Evolutionary conservation across 2,329 filamentous ascomycete genomes (phyloP).

Genomic region (Sporothrix dimorphospora): DNA sequence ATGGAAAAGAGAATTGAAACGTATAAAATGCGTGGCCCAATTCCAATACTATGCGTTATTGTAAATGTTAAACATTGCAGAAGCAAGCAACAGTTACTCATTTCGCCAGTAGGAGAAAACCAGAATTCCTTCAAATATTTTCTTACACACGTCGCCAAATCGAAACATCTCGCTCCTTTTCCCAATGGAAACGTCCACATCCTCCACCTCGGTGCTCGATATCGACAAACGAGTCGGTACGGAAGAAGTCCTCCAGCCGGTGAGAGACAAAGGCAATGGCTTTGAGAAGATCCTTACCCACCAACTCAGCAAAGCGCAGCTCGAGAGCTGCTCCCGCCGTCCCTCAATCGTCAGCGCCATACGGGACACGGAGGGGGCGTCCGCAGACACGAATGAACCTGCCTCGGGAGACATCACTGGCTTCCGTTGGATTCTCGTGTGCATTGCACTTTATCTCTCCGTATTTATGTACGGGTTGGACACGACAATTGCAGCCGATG

Average conservation of each 20-base stretch:
- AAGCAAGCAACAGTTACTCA: too few relatives aligned
- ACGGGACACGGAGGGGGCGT: background rate
- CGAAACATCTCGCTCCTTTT: background rate
- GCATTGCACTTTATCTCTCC: conserved; percentile 10
- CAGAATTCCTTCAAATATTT: background rate
- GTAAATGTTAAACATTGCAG: too few relatives aligned
- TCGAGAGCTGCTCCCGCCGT: background rate
- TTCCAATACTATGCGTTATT: too few relatives aligned
- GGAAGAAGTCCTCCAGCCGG: background rate
- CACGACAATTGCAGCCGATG: conserved; percentile 41
- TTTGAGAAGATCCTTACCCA: background rate
- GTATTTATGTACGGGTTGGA: conserved; percentile 14
- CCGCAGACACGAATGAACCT: background rate
- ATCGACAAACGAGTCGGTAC: background rate
- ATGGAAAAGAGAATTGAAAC: too few relatives aligned
- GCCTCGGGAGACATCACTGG: background rate
- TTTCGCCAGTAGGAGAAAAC: background rate
- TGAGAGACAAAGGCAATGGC: background rate
- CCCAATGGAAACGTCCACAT: background rate
- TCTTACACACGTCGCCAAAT: too few relatives aligned
- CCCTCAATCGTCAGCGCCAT: background rate
- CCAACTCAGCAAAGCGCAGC: background rate
- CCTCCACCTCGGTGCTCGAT: background rate
- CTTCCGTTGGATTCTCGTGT: conserved; percentile 7
- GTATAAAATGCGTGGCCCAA: too few relatives aligned